A percentile compares a stretch with the other conserved stretches of the same genome.
phyloP scores from a whole-genome alignment of 2,329 filamentous ascomycete species.

The Penicillium sp. region DNA sequence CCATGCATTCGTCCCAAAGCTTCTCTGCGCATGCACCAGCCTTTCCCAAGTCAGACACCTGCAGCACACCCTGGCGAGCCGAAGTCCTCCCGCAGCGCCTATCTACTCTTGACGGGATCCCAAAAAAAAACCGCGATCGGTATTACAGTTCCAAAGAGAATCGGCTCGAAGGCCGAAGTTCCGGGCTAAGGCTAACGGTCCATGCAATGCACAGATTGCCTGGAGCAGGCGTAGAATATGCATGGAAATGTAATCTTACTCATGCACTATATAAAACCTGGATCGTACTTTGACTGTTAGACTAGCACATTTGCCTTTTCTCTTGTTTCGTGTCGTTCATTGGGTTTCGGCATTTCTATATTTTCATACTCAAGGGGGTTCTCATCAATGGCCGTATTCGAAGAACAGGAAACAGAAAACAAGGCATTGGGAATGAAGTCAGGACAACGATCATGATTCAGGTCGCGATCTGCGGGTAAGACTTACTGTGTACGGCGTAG shows the following conservation, averaged over 20 bases:
- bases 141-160: not conserved
- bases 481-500: slow-evolving; percentile 24
- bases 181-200: not conserved
- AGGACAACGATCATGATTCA: not conserved
- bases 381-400: not conserved
- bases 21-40: slow-evolving; percentile 4
- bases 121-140: not conserved
- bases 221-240: slow-evolving; percentile 36
- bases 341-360: too few relatives aligned
- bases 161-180: not conserved
- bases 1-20: slow-evolving; percentile 11
- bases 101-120: too few relatives aligned
- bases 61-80: slow-evolving; percentile 3
- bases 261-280: not conserved
- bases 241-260: slow-evolving; percentile 32
- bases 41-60: slow-evolving; percentile 9
- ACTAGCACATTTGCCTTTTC: too few relatives aligned
- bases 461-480: slow-evolving; percentile 21
- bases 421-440: not conserved
- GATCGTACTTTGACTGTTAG: too few relatives aligned
- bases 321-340: too few relatives aligned
- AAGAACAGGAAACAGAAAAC: not conserved
- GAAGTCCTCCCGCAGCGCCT: not conserved
- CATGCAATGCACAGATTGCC: slow-evolving; percentile 5
- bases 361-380: too few relatives aligned